These are phyloP conservation scores for Penicillium italicum DNA, from an alignment of 2,329 filamentous ascomycete species.

Conservation along the genomic window DNA sequence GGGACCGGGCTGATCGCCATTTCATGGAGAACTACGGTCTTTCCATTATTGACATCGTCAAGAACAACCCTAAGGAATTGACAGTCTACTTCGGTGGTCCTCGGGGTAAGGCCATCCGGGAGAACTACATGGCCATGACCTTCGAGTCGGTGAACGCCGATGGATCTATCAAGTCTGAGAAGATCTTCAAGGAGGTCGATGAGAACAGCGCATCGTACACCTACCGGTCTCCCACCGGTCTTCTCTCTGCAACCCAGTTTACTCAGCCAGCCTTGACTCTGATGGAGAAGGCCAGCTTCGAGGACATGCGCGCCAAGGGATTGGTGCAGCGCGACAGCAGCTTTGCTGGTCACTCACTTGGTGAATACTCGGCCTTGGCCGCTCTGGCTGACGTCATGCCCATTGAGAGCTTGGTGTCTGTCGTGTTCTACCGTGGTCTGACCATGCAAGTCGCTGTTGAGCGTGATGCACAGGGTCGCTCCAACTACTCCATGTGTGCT, in stretches of 20 bases:
- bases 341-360: slow-evolving; percentile 95
- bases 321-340: slow-evolving; percentile 94
- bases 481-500: slow-evolving; percentile 75
- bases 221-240: slow-evolving; percentile 88
- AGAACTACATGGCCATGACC: slow-evolving; percentile 99
- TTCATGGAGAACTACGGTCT: slow-evolving; percentile 99
- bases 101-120: slow-evolving; percentile 91
- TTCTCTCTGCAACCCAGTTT: slow-evolving; percentile 96
- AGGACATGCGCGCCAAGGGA: slow-evolving; percentile 97
- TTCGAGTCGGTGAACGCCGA: slow-evolving; percentile 96
- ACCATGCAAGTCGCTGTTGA: slow-evolving; percentile 12
- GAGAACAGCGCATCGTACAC: slow-evolving; percentile 95
- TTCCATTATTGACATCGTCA: slow-evolving; percentile 97
- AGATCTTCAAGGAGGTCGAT: slow-evolving; percentile 97
- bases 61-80: slow-evolving; percentile 98
- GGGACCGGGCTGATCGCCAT: slow-evolving; percentile 96
- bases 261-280: slow-evolving; percentile 94
- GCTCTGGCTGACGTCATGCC: slow-evolving; percentile 98
- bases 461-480: slow-evolving; percentile 9
- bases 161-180: slow-evolving; percentile 93
- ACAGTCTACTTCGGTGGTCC: slow-evolving; percentile 98
- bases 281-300: slow-evolving; percentile 99
- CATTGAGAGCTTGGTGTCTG: slow-evolving; percentile 96
- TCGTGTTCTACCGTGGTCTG: slow-evolving; percentile 90
- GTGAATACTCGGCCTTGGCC: slow-evolving; percentile 95